Base-by-base conservation (phyloP, 768 basidiomycete genomes). In the Boletus patriciae region DNA sequence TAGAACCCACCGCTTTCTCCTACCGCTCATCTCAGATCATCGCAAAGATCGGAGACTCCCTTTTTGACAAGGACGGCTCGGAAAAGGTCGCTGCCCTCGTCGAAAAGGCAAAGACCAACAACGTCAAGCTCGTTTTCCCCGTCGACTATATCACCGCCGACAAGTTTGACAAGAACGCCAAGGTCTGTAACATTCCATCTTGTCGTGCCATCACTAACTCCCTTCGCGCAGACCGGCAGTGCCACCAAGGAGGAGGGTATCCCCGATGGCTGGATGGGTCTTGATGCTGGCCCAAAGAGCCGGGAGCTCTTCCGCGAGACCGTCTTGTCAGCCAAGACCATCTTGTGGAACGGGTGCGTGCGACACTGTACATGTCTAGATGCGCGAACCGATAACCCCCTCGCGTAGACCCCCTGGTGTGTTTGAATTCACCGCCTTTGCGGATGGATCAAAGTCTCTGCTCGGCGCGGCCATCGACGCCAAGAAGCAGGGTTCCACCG, bases 341-440 rank as follows among this genome's bases (percentile, higher is more conserved):
- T 98, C 68, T 85, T 99, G 51, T 99, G 96, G 96, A 94, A 94
- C 63, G 91, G 91, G 91, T 88, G 62, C 69, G 81, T 73, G 33
- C 13, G 45, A 54, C 27, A 21, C n/a, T 18, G 16, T 19, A 11
- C 23, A 10, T 43, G 18, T 12, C 15, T 21, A 25, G 5, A 42
- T 16, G 33, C 13, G 21, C 29, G 36, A 29, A 29, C 43, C 13
- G 31, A 61, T 19, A 8, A 40, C 10, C 15, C 47, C 27, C 31
- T 53, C 23, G 45, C 69, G 63, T 69, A 98, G 96, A 37, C 96
- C 97, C 41, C 89, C 95, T 36, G 96, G 96, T 64, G 96, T 99
- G 38, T 99, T 99, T 73, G 96, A 99, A 74, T 96, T 97, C 80
- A 85, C 91, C 38, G 84, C 85, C 19, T 99, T 99, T 66, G 88